phyloP scores from a whole-genome alignment of 1,139 yeast genomes.

The Hansenula sp. region DNA sequence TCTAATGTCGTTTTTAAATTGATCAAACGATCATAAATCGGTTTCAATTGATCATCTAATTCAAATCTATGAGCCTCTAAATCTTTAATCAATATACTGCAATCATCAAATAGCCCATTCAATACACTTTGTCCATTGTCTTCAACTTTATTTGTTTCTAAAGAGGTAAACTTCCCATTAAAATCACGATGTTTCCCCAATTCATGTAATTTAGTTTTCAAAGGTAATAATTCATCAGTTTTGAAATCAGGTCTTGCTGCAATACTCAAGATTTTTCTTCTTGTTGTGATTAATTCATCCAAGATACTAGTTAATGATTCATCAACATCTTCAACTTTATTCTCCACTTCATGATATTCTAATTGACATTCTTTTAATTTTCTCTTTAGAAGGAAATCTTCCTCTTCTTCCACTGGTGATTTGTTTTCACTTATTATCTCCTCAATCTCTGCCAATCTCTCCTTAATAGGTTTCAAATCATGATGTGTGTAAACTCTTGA shows the following conservation, averaged over 20 bases:
- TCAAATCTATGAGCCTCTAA: conserved; percentile 51
- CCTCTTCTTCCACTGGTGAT: conserved; percentile 36
- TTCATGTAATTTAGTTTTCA: conserved; percentile 35
- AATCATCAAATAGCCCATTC: conserved; percentile 77
- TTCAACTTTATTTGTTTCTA: conserved; percentile 30
- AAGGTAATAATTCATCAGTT: conserved; percentile 28
- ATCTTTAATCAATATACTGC: conserved; percentile 71
- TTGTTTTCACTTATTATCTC: conserved; percentile 35
- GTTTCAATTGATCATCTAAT: conserved; percentile 46
- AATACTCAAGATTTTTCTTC: conserved; percentile 48
- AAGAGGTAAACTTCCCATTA: conserved; percentile 40
- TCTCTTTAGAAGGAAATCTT: conserved; percentile 50
- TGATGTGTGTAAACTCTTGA: conserved; percentile 78
- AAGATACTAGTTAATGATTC: conserved; percentile 47
- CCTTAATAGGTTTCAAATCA: conserved; percentile 74
- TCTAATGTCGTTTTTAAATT: conserved; percentile 72
- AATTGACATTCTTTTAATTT: conserved; percentile 57
- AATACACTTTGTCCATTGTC: conserved; percentile 57
- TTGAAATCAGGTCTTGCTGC: conserved; percentile 39
- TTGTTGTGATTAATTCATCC: conserved; percentile 48
- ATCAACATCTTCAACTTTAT: conserved; percentile 54
- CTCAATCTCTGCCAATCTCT: conserved; percentile 64
- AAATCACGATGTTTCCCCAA: conserved; percentile 40
- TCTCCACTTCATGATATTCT: conserved; percentile 49
- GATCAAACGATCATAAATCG: conserved; percentile 50